These are phyloP conservation scores for Phoenix dactylifera DNA, from an alignment of 176 grass and related monocot genomes.

Conservation along the genomic window DNA sequence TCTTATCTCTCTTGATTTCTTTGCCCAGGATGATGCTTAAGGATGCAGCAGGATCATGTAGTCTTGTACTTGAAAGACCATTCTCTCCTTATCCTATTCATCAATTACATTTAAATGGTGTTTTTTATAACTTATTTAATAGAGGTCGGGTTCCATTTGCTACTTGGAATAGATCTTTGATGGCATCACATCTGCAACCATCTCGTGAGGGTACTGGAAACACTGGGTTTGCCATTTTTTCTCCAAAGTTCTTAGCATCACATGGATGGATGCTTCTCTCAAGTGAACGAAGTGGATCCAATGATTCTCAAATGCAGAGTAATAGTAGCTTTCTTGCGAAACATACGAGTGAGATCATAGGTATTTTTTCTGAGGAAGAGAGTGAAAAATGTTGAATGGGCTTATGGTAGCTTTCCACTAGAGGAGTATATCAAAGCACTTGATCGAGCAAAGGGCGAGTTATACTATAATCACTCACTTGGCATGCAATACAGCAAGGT, in stretches of 20 bases:
- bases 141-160: slow-evolving; percentile 52
- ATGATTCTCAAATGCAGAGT: slow-evolving; percentile 7
- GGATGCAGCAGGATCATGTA: slow-evolving; percentile 41
- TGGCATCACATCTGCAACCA: slow-evolving; percentile 27
- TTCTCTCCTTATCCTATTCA: slow-evolving; percentile 87
- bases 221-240: slow-evolving; percentile 75
- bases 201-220: slow-evolving; percentile 31
- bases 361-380: slow-evolving; percentile 61
- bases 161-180: slow-evolving; percentile 56
- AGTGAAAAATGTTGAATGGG: slow-evolving; percentile 57
- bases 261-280: slow-evolving; percentile 51
- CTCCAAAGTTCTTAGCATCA: slow-evolving; percentile 53
- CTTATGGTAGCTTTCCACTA: slow-evolving; percentile 77
- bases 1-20: slow-evolving; percentile 6
- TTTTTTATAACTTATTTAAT: slow-evolving; percentile 73
- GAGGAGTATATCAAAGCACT: slow-evolving; percentile 98
- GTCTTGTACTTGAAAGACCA: slow-evolving; percentile 91
- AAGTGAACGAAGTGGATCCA: slow-evolving; percentile 34
- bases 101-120: slow-evolving; percentile 61
- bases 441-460: slow-evolving; percentile 82
- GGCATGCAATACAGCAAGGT: slow-evolving; percentile 99
- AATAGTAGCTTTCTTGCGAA: slow-evolving; percentile 31
- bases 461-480: slow-evolving; percentile 94
- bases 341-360: slow-evolving; percentile 48
- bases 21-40: slow-evolving; percentile 44